A percentile compares a stretch with the other conserved stretches of the same genome.
Conservation (phyloP, 2,329 filamentous ascomycete species). For the Colletotrichum theobromicola region DNA sequence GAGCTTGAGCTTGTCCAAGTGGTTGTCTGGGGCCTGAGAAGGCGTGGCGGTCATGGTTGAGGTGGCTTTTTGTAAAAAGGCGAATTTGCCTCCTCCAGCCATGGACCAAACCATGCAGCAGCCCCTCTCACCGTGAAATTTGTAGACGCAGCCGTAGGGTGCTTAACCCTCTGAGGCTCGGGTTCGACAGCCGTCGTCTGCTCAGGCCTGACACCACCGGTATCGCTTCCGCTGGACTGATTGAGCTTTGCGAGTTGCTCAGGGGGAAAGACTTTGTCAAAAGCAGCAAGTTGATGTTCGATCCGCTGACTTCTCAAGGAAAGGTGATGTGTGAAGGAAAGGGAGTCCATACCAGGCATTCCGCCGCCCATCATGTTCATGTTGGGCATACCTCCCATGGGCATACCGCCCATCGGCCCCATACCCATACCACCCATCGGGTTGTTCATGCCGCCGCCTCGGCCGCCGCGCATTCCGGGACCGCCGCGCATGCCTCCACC, state of each 20-base stretch:
- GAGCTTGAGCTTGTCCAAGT: background rate
- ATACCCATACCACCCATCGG: slow-evolving; percentile 56
- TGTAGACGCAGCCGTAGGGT: too few species aligned
- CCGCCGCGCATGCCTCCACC: slow-evolving; percentile 54
- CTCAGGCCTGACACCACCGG: background rate
- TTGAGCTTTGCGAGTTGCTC: background rate
- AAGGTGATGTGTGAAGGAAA: too few species aligned
- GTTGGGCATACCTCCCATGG: slow-evolving; percentile 56
- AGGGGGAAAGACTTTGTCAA: too few species aligned
- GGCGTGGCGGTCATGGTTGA: background rate
- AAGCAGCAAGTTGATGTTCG: too few species aligned
- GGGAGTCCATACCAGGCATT: slow-evolving; percentile 57
- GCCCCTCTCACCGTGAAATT: too few species aligned
- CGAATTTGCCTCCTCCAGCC: too few species aligned
- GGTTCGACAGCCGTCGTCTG: background rate
- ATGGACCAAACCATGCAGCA: too few species aligned
- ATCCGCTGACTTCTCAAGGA: slow-evolving; percentile 5
- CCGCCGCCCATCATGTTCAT: slow-evolving; percentile 59
- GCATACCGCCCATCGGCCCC: slow-evolving; percentile 52
- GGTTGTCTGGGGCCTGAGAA: background rate
- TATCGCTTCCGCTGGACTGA: background rate
- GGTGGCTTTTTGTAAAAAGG: too few species aligned
- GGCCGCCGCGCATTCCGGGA: slow-evolving; percentile 42
- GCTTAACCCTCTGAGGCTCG: background rate
- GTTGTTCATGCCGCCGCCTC: slow-evolving; percentile 47